phyloP scores from a whole-genome alignment of 495 filamentous ascomycete genomes.

The Penicillium fimorum region DNA sequence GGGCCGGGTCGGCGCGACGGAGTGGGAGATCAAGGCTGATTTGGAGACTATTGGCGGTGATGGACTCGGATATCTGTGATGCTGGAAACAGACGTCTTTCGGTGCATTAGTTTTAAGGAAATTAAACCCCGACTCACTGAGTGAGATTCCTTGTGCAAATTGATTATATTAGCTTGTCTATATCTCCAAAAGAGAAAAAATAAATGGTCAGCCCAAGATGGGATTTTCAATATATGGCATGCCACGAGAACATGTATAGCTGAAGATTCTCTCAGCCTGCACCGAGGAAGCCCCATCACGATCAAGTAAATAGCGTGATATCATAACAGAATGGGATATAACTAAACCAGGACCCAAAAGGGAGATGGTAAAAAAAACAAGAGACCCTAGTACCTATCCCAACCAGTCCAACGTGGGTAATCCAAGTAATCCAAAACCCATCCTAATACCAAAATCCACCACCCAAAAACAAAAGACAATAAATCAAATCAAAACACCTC shows the following conservation, averaged over 20 bases:
- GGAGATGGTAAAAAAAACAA: constrained; percentile 6
- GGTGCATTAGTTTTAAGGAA: not conserved
- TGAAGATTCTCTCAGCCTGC: not conserved
- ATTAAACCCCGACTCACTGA: not conserved
- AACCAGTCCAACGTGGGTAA: constrained; percentile 1
- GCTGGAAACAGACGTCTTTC: not conserved
- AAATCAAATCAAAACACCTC: not conserved
- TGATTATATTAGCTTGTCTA: not conserved
- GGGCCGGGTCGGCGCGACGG: constrained; percentile 57
- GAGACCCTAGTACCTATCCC: not conserved
- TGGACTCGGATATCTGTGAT: constrained; percentile 52
- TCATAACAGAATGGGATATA: constrained; percentile 39
- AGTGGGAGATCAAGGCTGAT: constrained; percentile 58
- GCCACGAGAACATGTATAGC: constrained; percentile 12
- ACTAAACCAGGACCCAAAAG: constrained; percentile 20
- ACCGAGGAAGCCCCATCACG: constrained; percentile 15
- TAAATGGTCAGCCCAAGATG: not conserved
- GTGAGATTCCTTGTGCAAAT: not conserved
- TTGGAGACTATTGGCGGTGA: constrained; percentile 60
- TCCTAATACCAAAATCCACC: not conserved
- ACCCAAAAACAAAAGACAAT: not conserved
- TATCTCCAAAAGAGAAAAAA: not conserved
- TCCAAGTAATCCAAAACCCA: constrained; percentile 6
- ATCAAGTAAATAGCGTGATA: constrained; percentile 25
- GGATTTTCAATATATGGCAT: constrained; percentile 9